phyloP scores from a whole-genome alignment of 139 green algal genomes.

The Asterochloris erici region DNA sequence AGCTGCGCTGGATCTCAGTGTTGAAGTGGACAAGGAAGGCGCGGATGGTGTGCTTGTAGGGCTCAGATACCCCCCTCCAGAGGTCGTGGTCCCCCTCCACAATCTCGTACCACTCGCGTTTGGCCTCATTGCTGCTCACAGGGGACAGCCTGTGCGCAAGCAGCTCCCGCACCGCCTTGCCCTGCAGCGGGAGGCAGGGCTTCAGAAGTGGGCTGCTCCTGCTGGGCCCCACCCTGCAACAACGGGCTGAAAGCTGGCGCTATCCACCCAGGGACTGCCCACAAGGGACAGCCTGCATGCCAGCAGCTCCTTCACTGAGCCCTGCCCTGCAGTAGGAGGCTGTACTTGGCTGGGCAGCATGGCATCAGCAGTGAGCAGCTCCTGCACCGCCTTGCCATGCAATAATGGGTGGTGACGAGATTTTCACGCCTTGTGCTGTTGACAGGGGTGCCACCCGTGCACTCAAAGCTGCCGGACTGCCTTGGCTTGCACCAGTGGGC shows the following conservation, averaged over 20 bases:
- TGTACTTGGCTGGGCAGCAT: neutral
- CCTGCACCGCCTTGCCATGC: too few species aligned
- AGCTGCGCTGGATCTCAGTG: constrained; percentile 75
- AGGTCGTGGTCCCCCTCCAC: constrained; percentile 90
- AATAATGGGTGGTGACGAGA: too few species aligned
- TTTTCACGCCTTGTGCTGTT: too few species aligned
- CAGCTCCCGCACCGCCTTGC: constrained; percentile 61
- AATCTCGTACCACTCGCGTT: constrained; percentile 82
- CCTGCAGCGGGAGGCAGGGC: constrained; percentile 10
- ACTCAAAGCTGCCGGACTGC: too few species aligned
- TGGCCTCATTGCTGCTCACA: constrained; percentile 46
- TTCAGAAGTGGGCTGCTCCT: neutral
- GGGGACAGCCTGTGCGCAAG: constrained; percentile 84
- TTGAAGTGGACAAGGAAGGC: constrained; percentile 98
- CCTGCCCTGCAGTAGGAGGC: neutral
- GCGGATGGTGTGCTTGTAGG: constrained; percentile 98
- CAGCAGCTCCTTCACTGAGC: neutral
- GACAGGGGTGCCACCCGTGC: too few species aligned
- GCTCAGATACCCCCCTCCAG: constrained; percentile 87
- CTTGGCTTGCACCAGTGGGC: too few species aligned
- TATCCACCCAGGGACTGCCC: neutral
- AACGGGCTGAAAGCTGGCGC: neutral
- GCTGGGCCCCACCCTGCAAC: neutral
- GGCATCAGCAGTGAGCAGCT: too few species aligned
- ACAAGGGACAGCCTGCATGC: neutral